Evolutionary conservation across 768 basidiomycete genomes (phyloP).

Genomic region (Tubosaeta brunneosetosa): DNA sequence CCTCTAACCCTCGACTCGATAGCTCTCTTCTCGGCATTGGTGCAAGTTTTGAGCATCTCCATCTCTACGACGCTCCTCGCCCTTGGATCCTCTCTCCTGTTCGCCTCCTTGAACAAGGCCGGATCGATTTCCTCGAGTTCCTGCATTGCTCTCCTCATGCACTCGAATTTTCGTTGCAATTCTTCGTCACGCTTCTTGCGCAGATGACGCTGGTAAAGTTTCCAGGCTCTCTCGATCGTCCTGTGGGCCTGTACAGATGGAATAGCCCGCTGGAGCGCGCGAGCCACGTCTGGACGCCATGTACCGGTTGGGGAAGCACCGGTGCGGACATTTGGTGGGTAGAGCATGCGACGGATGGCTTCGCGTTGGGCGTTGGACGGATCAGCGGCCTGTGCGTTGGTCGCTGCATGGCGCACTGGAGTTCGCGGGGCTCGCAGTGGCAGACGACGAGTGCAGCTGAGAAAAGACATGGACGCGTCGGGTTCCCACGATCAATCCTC

Average conservation of each 20-base stretch:
- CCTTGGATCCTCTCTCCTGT: constrained; percentile 71
- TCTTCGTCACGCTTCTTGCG: constrained; percentile 68
- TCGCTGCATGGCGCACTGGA: constrained; percentile 41
- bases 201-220: constrained; percentile 70
- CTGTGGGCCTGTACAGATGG: constrained; percentile 87
- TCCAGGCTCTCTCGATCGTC: constrained; percentile 89
- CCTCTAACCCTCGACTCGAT: constrained; percentile 76
- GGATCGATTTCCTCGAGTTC: constrained; percentile 53
- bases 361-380: constrained; percentile 60
- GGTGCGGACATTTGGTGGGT: constrained; percentile 71
- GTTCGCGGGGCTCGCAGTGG: constrained; percentile 32
- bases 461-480: constrained; percentile 35
- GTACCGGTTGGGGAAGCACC: constrained; percentile 72
- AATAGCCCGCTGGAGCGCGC: constrained; percentile 76
- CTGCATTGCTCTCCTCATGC: constrained; percentile 84
- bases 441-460: constrained; percentile 32
- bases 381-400: constrained; percentile 21
- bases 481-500: constrained; percentile 22
- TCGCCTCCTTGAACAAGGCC: constrained; percentile 64
- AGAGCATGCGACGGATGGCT: constrained; percentile 72
- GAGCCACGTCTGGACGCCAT: constrained; percentile 77
- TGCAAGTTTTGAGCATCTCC: constrained; percentile 56
- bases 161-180: constrained; percentile 68
- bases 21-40: constrained; percentile 61
- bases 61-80: constrained; percentile 52